Percentiles rank a stretch among this genome's conserved stretches.
phyloP scores from a whole-genome alignment of 257 asterid species.

The Solanum rostratum region DNA sequence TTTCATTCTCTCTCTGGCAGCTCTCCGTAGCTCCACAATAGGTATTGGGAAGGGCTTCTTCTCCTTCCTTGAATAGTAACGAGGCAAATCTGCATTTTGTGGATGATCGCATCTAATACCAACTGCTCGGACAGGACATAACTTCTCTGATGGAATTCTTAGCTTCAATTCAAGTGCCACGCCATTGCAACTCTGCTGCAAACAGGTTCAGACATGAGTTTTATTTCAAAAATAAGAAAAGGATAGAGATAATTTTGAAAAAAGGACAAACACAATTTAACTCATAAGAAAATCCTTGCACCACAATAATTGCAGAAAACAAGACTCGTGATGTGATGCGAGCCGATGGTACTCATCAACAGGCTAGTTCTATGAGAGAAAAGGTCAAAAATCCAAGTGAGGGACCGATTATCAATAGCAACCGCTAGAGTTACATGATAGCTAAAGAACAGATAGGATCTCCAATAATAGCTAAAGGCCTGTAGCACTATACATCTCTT shows the following conservation, averaged over 20 bases:
- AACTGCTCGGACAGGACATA: constrained; percentile 11
- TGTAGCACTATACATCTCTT: not conserved
- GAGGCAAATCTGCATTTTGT: constrained; percentile 93
- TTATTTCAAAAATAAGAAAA: not conserved
- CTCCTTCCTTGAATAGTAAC: constrained; percentile 67
- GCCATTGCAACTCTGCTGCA: constrained; percentile 38
- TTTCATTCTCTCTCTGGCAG: constrained; percentile 80
- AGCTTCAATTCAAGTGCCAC: constrained; percentile 21
- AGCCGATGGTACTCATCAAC: not conserved
- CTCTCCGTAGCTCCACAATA: constrained; percentile 71
- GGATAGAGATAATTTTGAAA: not conserved
- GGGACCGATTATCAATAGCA: not conserved
- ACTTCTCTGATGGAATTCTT: constrained; percentile 14
- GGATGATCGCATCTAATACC: constrained; percentile 46
- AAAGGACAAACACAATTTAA: not conserved
- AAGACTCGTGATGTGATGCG: not conserved
- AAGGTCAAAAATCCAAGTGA: not conserved
- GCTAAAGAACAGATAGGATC: not conserved
- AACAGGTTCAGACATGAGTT: not conserved
- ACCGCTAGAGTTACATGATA: not conserved
- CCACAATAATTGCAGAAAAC: not conserved
- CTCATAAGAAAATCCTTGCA: not conserved
- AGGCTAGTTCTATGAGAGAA: not conserved
- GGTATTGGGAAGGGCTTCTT: constrained; percentile 96
- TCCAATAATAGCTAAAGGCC: not conserved